phyloP scores from a whole-genome alignment of 1,139 yeast species.

The Kurtzmaniella quercitrusa region DNA sequence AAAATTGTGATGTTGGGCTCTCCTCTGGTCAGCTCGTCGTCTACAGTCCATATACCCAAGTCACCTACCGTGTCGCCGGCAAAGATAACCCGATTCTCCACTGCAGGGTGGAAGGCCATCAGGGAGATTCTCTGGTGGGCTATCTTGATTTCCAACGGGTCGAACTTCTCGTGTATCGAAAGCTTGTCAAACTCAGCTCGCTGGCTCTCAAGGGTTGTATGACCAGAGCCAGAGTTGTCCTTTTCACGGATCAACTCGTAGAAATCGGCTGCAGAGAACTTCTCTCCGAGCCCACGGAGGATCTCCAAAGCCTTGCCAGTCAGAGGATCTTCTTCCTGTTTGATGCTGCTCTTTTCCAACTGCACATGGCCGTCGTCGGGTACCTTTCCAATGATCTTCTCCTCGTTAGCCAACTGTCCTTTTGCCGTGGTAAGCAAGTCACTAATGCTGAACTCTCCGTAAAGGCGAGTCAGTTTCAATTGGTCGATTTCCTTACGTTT shows the following conservation, averaged over 20 bases:
- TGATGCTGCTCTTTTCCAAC: slow-evolving; percentile 9
- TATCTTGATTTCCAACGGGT: slow-evolving; percentile 68
- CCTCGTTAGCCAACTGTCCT: slow-evolving; percentile 30
- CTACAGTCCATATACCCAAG: slow-evolving; percentile 87
- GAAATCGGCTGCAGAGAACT: slow-evolving; percentile 76
- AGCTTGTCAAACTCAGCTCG: slow-evolving; percentile 52
- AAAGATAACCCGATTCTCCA: slow-evolving; percentile 55
- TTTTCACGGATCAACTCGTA: slow-evolving; percentile 47
- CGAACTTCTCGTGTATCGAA: slow-evolving; percentile 49
- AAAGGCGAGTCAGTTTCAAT: slow-evolving; percentile 49
- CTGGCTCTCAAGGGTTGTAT: slow-evolving; percentile 38
- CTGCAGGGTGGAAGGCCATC: slow-evolving; percentile 71
- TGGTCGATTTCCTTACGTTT: slow-evolving; percentile 46
- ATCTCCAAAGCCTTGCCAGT: slow-evolving; percentile 25
- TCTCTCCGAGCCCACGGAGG: slow-evolving; percentile 44
- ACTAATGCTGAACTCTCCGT: slow-evolving; percentile 57
- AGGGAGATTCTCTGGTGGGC: slow-evolving; percentile 72
- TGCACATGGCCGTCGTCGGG: slow-evolving; percentile 19
- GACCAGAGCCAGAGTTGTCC: slow-evolving; percentile 15
- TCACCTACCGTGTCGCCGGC: slow-evolving; percentile 89
- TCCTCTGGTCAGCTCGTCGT: slow-evolving; percentile 41
- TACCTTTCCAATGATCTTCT: slow-evolving; percentile 16
- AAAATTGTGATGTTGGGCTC: slow-evolving; percentile 52
- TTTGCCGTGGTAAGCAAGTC: slow-evolving; percentile 49
- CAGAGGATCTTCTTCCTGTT: slow-evolving; percentile 22